Conservation (phyloP, 140 eudicot genomes). For the Flaveria floridana region DNA sequence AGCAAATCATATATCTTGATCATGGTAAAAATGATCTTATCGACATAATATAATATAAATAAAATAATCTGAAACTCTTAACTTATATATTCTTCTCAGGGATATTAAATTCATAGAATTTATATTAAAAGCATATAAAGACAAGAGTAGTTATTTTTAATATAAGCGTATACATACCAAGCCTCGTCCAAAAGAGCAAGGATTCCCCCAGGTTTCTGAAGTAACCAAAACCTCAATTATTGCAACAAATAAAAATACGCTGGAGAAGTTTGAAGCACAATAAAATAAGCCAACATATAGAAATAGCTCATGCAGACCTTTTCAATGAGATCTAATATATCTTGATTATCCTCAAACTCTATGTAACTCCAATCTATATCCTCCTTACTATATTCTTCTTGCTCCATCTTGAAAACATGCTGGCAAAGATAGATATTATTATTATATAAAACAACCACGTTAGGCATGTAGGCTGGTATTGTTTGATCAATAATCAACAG, state of each 20-base stretch:
- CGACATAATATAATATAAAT: not conserved
- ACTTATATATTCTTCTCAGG: not conserved
- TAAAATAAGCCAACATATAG: constrained; percentile 10
- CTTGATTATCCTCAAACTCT: constrained; percentile 87
- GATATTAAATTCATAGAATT: not conserved
- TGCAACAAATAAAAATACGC: not conserved
- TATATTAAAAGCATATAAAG: not conserved
- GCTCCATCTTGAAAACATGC: constrained; percentile 99
- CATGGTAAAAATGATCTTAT: not conserved
- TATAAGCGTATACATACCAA: constrained; percentile 54
- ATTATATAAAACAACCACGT: constrained; percentile 23
- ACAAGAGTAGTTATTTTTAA: not conserved
- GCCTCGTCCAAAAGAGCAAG: constrained; percentile 98
- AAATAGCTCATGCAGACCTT: constrained; percentile 49
- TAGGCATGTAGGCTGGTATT: constrained; percentile 12
- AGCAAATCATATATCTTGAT: not conserved
- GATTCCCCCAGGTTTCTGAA: constrained; percentile 97
- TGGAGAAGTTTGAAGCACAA: not conserved
- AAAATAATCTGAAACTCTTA: not conserved
- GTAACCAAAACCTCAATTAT: constrained; percentile 28
- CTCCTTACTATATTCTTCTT: constrained; percentile 88
- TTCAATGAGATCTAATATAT: constrained; percentile 93
- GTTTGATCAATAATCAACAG: not conserved
- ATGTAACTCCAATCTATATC: constrained; percentile 98
- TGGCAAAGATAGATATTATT: constrained; percentile 34